These are phyloP conservation scores for Exsudoporus frostii DNA, from an alignment of 768 basidiomycete genomes.

Conservation along the genomic window DNA sequence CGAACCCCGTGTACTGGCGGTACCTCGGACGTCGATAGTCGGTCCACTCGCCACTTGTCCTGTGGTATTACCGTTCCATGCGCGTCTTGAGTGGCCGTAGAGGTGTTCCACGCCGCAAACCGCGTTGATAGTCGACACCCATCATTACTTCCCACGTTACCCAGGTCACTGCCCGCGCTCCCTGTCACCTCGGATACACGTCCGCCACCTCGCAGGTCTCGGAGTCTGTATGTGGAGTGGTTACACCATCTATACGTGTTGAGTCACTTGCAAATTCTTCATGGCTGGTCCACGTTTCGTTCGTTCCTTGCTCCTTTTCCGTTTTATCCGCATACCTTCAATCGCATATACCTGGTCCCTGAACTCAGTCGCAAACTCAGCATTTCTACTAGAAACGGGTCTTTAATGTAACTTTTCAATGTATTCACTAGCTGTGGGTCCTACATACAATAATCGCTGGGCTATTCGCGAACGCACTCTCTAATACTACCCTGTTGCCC, in stretches of 20 bases:
- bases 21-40: conserved; percentile 44
- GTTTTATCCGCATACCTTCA: conserved; percentile 6
- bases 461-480: conserved; percentile 10
- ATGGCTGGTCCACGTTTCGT: conserved; percentile 21
- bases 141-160: conserved; percentile 2
- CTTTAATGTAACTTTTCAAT: conserved; percentile 24
- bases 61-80: conserved; percentile 6
- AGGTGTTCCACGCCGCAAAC: not conserved
- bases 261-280: conserved; percentile 7
- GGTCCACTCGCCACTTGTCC: not conserved
- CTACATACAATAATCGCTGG: conserved; percentile 21
- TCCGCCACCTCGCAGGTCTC: conserved; percentile 2
- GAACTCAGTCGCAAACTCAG: conserved; percentile 16
- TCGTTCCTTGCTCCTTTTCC: not conserved
- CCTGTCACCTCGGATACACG: conserved; percentile 6
- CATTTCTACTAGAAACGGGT: conserved; percentile 27
- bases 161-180: conserved; percentile 1
- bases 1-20: conserved; percentile 43
- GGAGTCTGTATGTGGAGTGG: conserved; percentile 3
- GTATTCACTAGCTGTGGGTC: conserved; percentile 23
- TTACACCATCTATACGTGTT: conserved; percentile 3
- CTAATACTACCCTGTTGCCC: not conserved
- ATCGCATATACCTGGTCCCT: conserved; percentile 25
- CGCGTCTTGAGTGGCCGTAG: not conserved
- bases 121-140: conserved; percentile 5